These are phyloP conservation scores for Saprolegnia diclina DNA, from an alignment of 352 stramenopile species.

Conservation along the genomic window DNA sequence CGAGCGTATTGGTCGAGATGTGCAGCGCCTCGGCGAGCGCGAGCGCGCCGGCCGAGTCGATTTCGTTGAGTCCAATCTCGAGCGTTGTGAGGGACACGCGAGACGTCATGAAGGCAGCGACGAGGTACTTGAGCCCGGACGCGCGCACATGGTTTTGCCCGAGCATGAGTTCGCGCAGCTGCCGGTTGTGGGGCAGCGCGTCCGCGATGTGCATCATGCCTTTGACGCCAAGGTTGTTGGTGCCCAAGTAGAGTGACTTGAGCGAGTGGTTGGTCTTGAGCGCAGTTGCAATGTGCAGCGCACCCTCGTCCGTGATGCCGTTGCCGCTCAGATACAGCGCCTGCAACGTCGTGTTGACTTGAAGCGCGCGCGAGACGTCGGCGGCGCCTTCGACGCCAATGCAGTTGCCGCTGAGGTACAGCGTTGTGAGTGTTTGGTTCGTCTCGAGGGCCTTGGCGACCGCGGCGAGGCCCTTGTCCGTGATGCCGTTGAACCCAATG, in stretches of 20 bases:
- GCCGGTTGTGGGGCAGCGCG: conserved; percentile 49
- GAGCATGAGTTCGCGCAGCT: conserved; percentile 63
- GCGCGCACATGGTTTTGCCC: conserved; percentile 72
- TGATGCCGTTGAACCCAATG: conserved; percentile 76
- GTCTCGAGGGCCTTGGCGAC: conserved; percentile 50
- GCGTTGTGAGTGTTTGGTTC: conserved; percentile 57
- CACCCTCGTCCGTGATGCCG: conserved; percentile 74
- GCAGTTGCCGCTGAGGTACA: conserved; percentile 79
- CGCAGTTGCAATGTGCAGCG: conserved; percentile 42
- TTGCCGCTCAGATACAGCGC: conserved; percentile 77
- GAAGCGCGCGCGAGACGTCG: conserved; percentile 46
- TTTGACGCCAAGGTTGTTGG: conserved; percentile 64
- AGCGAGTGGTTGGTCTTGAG: conserved; percentile 49
- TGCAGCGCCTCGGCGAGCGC: conserved; percentile 64
- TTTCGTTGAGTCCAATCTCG: conserved; percentile 72
- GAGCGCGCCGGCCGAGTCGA: conserved; percentile 61
- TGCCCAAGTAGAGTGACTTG: conserved; percentile 65
- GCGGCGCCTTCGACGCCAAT: conserved; percentile 53
- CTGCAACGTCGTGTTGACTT: conserved; percentile 47
- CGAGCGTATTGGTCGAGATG: conserved; percentile 38
- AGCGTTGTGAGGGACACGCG: conserved; percentile 54
- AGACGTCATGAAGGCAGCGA: conserved; percentile 49
- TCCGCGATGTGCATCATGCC: conserved; percentile 56
- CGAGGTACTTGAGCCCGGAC: conserved; percentile 50
- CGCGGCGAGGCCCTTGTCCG: conserved; percentile 50